phyloP scores from a whole-genome alignment of 345 rosid species.

The Toxicodendron radicans region DNA sequence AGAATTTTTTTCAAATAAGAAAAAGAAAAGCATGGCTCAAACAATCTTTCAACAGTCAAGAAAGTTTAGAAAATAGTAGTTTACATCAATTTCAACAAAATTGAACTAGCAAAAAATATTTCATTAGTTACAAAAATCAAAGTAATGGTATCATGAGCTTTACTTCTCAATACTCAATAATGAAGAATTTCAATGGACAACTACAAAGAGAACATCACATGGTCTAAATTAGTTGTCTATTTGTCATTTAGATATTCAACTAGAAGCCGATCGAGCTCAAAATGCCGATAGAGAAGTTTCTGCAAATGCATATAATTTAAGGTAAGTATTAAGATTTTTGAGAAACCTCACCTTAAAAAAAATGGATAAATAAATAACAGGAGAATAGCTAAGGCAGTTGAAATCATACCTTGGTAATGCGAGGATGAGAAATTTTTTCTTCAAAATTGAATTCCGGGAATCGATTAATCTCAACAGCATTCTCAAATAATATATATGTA shows the following conservation, averaged over 20 bases:
- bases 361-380: not conserved
- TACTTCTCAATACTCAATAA: not conserved
- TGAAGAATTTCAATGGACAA: not conserved
- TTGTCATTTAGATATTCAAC: slow-evolving; percentile 66
- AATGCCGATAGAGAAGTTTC: slow-evolving; percentile 66
- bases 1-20: too few relatives aligned
- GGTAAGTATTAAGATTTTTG: not conserved
- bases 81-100: too few relatives aligned
- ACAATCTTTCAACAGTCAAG: too few relatives aligned
- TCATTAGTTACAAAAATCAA: not conserved
- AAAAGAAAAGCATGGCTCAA: too few relatives aligned
- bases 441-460: slow-evolving; percentile 76
- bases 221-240: slow-evolving; percentile 29
- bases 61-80: too few relatives aligned
- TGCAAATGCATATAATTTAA: slow-evolving; percentile 41
- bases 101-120: not conserved
- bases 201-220: not conserved
- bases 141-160: not conserved
- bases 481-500: slow-evolving; percentile 76
- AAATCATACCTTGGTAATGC: slow-evolving; percentile 62
- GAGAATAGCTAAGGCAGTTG: not conserved
- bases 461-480: slow-evolving; percentile 71
- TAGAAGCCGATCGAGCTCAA: slow-evolving; percentile 79
- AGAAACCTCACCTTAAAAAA: not conserved
- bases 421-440: slow-evolving; percentile 50